Evolutionary conservation across 148 eudicot species (phyloP).

Genomic region (Silene conica): DNA sequence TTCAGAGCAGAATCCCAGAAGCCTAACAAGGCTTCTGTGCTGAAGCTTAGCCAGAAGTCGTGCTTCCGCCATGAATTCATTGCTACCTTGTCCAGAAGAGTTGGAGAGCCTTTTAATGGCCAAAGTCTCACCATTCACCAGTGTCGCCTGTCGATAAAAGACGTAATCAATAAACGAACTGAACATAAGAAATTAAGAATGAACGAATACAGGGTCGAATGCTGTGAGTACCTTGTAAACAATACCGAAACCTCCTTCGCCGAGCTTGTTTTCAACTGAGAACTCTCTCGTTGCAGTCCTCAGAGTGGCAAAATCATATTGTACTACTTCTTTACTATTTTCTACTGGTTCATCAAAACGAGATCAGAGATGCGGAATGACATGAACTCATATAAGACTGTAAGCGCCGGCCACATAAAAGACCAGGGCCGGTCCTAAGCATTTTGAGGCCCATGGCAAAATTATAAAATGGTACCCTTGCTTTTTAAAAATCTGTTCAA

Average conservation of each 20-base stretch:
- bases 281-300: constrained; percentile 39
- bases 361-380: too few relatives aligned
- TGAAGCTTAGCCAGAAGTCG: constrained; percentile 34
- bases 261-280: constrained; percentile 39
- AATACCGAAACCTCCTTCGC: constrained; percentile 51
- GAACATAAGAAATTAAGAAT: too few relatives aligned
- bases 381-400: neutral
- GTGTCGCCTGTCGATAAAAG: constrained; percentile 30
- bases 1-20: constrained; percentile 38
- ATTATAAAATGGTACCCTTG: too few relatives aligned
- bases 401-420: too few relatives aligned
- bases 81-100: constrained; percentile 38
- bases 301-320: constrained; percentile 13
- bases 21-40: constrained; percentile 44
- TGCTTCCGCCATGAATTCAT: constrained; percentile 43
- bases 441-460: too few relatives aligned
- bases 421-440: too few relatives aligned
- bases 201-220: neutral
- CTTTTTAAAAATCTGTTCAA: too few relatives aligned
- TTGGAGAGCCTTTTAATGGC: constrained; percentile 44
- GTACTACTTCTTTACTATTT: neutral
- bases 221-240: constrained; percentile 42
- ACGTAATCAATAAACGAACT: neutral
- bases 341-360: neutral
- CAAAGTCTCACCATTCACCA: constrained; percentile 30